Evolutionary conservation across 257 asterid genomes (phyloP).

Genomic region (Salvia miltiorrhiza): DNA sequence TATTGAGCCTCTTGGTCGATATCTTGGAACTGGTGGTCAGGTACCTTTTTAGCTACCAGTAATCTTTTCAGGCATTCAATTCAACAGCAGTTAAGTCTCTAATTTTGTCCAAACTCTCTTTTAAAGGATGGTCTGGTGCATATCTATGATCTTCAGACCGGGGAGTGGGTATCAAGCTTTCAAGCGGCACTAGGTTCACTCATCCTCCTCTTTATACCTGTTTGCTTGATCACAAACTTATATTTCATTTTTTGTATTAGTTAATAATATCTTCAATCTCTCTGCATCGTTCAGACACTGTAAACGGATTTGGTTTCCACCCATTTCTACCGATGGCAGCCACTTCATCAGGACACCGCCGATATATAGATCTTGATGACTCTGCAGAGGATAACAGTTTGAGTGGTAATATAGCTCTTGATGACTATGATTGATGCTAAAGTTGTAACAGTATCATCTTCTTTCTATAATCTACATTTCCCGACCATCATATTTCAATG

Average conservation of each 20-base stretch:
- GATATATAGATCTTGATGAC: conserved; percentile 58
- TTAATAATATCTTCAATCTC: conserved; percentile 10
- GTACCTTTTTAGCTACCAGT: no score
- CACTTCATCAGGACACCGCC: conserved; percentile 84
- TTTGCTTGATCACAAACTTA: not conserved
- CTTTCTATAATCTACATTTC: not conserved
- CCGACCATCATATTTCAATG: not conserved
- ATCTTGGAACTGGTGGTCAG: no score
- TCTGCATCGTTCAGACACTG: conserved; percentile 72
- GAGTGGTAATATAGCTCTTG: conserved; percentile 45
- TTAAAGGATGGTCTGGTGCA: no score
- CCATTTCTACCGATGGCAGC: conserved; percentile 92
- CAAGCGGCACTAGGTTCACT: no score
- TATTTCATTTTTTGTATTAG: not conserved
- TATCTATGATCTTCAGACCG: no score
- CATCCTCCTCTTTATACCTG: no score
- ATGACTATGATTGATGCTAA: not conserved
- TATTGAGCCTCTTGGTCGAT: no score
- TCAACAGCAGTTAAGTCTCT: no score
- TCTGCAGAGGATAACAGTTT: conserved; percentile 37
- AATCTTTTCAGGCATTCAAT: no score
- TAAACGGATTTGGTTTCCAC: conserved; percentile 78
- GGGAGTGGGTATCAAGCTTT: no score
- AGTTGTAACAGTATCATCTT: not conserved
- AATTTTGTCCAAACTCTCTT: no score